Base-by-base conservation (phyloP, 2,329 filamentous ascomycete genomes). In the Clonostachys solani region DNA sequence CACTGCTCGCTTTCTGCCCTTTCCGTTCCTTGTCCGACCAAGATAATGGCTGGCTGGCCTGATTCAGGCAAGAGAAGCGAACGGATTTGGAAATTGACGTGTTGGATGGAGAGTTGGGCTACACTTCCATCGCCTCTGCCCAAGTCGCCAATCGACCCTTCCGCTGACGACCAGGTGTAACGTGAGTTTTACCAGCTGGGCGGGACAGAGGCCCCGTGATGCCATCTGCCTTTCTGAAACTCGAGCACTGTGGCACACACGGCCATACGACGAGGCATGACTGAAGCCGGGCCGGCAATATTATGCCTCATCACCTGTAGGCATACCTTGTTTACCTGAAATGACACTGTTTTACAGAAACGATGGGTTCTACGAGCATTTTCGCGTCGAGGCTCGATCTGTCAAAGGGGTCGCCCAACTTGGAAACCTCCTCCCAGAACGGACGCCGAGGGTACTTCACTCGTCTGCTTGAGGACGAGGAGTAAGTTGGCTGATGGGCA, bases 31-130 rank as follows among this genome's bases (percentile, higher is more conserved):
- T 29, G 23, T 43, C 42, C 15, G 19, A 43, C 42, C 29, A 33
- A 43, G 29, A 33, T 34, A 36, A 37, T 23, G 19, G 17, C 16
- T n/a, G 17, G 23, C 17, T 38, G 38, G 37, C 52, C 48, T 33
- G 56, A 63, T 61, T 60, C 57, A 59, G 49, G 60, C 61, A 57
- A 57, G 59, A 49, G 48, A 51, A 55, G 53, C 57, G 52, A 59
- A 55, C 56, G 58, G 34, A 40, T 50, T n/a, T 46, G 48, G 37
- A 41, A 46, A 43, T 48, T 45, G 45, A 52, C 36, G 43, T 29
- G 23, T 29, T 29, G 23, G 23, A 10, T 29, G 23, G 23, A 9
- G 23, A 29, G 9, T 29, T 29, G 23, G 23, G 23, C 23, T 29
- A 29, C 23, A 29, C 23, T 9, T 29, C 23, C 23, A 33, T 40